Base-by-base conservation (phyloP, 371 early-diverging fungal species). In the Mortierella sp. region DNA sequence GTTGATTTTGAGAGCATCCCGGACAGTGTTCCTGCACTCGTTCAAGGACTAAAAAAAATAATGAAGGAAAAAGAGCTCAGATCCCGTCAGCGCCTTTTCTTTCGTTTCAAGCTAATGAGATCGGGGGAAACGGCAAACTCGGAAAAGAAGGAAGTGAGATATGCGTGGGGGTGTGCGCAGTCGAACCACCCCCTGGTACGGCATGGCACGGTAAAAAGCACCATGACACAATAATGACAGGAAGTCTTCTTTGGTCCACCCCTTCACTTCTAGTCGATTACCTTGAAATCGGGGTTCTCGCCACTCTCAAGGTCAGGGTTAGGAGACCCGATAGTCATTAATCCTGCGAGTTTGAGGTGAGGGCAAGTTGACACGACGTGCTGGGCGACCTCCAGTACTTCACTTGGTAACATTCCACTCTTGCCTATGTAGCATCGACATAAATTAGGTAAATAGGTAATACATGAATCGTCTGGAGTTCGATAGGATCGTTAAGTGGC, bases 241-340 rank as follows among this genome's bases (percentile, higher is more conserved):
- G 38, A 9, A 10, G 44, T 42, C 14, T 16, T 24, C 13, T 70
- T 47, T 21, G n/a, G 8, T 34, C 52, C 2, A 1, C 45, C 28
- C 42, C 47, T 55, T 45, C n/a, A 45, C 57, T 48, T 21, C 72
- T 14, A 5, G 48, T 78, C 47, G 10, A 16, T 68, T 91, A 94
- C 95, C 88, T 93, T 88, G 81, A 98, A 98, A 82, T 98, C 98
- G 0, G 98, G 98, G 80, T 98, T 98, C 26, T 89, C 93, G 34
- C 88, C 90, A 72, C 86, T 84, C 74, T 92, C 93, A 75, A 92
- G 90, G 58, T 91, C 93, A 52, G 92, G 90, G 55, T 78, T 90
- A 82, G 74, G 91, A 60, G 80, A 92, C 14, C 99, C 99, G 87
- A 99, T 99, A 0, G 98, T 98, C 99, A 99, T 99, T 65, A 99